Evolutionary conservation across 495 filamentous ascomycete genomes (phyloP).

Genomic region (Xeromyces bisporus): DNA sequence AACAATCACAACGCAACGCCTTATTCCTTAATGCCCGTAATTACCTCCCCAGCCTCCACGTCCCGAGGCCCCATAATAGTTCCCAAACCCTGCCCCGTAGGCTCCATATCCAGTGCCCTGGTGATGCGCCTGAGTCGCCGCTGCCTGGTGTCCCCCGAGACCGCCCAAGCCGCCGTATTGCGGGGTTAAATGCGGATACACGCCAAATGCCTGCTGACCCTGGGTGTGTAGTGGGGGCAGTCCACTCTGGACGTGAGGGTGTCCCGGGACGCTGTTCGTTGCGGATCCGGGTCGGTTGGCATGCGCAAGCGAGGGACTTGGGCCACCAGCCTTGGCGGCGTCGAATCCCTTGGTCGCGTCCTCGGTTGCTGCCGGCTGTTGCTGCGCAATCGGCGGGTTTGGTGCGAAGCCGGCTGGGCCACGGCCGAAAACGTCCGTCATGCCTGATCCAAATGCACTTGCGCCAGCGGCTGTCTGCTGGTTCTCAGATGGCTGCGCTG

Average conservation of each 20-base stretch:
- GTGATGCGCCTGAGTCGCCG: conserved; percentile 43
- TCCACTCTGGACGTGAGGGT: conserved; percentile 38
- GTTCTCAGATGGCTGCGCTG: conserved; percentile 51
- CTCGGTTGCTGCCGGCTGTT: conserved; percentile 39
- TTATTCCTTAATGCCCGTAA: conserved; percentile 27
- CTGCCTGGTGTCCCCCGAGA: conserved; percentile 46
- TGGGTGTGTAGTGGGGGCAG: conserved; percentile 63
- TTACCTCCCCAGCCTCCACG: conserved; percentile 58
- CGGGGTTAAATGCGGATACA: conserved; percentile 61
- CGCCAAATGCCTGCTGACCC: conserved; percentile 49
- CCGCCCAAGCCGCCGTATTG: conserved; percentile 58
- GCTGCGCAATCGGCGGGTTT: conserved; percentile 46
- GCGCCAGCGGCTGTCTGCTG: conserved; percentile 41
- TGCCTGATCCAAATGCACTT: conserved; percentile 47
- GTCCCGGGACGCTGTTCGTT: conserved; percentile 51
- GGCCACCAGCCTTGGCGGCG: conserved; percentile 57
- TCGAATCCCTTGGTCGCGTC: conserved; percentile 67
- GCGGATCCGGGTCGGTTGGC: conserved; percentile 72
- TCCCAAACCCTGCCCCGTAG: conserved; percentile 36
- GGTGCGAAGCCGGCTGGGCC: conserved; percentile 51
- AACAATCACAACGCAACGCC: conserved; percentile 24
- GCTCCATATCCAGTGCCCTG: conserved; percentile 34
- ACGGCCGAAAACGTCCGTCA: conserved; percentile 68
- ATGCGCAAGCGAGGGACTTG: conserved; percentile 69
- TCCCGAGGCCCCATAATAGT: conserved; percentile 35